Percentiles rank a stretch among this genome's conserved stretches.
Evolutionary conservation across 495 filamentous ascomycete species (phyloP).

Genomic region (Podospora sp.): DNA sequence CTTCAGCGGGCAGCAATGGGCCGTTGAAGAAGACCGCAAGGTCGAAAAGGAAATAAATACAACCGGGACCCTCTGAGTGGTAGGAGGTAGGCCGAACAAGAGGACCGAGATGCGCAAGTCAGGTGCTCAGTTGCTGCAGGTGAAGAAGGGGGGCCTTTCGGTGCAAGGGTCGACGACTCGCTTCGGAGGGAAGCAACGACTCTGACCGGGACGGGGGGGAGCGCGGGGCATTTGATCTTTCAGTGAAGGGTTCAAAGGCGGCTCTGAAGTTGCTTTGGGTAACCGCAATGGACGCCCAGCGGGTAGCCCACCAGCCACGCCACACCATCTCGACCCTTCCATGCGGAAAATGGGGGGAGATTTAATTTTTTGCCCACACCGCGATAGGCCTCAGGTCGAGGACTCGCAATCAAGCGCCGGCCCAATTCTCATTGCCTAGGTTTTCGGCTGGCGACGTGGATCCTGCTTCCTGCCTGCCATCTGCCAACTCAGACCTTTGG

Average conservation of each 20-base stretch:
- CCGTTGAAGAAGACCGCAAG: background rate
- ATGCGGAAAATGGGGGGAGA: background rate
- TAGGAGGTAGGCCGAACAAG: background rate
- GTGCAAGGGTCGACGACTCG: constrained; percentile 1
- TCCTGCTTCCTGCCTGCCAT: background rate
- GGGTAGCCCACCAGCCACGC: background rate
- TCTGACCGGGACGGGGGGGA: background rate
- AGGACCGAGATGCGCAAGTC: background rate
- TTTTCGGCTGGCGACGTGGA: constrained; percentile 19
- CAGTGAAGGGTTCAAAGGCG: background rate
- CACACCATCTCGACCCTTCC: background rate
- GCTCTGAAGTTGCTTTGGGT: background rate
- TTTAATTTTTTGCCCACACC: constrained; percentile 19
- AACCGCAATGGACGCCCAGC: background rate
- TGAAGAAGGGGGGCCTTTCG: background rate
- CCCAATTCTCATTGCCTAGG: constrained; percentile 17
- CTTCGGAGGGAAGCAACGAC: background rate
- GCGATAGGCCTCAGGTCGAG: constrained; percentile 18
- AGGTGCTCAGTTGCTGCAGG: background rate
- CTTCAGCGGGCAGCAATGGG: background rate
- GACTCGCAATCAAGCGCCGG: constrained; percentile 13
- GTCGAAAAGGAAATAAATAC: background rate
- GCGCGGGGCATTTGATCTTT: constrained; percentile 7
- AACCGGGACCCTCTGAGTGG: background rate
- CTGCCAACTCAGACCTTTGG: constrained; percentile 11